Evolutionary conservation across 257 asterid genomes (phyloP), one percentile per base, ranked within the genome.

Genomic region (Solanum infundibuliforme): DNA sequence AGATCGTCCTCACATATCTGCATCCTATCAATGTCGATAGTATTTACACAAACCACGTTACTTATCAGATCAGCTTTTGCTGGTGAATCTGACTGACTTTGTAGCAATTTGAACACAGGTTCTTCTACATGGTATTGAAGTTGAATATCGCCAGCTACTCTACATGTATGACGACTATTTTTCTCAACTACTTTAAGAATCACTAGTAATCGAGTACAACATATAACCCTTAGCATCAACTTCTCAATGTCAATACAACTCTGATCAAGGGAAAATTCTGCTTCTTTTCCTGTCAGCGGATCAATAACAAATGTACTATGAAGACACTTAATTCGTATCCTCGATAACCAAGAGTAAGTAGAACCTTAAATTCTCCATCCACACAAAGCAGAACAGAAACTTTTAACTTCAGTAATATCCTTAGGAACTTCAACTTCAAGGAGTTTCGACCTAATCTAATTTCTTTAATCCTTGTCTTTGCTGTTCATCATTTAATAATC

Each of bases 291-390:
- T 69, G 96, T 93, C 89, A 87, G 90, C 83, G 98, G 99, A 90
- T 97, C 99, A 92, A 95, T 94, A 69, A 94, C 94, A 92, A 96
- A 96, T 87, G 98, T 88, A 92, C 98, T 95, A 86, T 97, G 99
- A 75, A 90, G 88, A 89, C 99, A 96, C 92, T 91, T 38, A 98
- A 94, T 91, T 96, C 90, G 91, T 96, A 98, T 12, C 99, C 99
- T 88, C 99, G 94, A 90, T 97, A 97, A 87, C 99, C 99, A 93
- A 96, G 98, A 82, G 99, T 96, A 65, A 93, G 93, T 72, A 97
- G 96, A 94, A 97, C 95, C 90, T 97, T 94, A 89, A 97, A 97
- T 91, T 97, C 99, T 85, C 99, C 99, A 87, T 94, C 94, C 89
- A 96, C 98, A 84, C 94, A 91, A 90, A 97, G 94, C 94, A 93